Base-by-base conservation (phyloP, 2,329 filamentous ascomycete species). In the Trichophyton benhamiae region DNA sequence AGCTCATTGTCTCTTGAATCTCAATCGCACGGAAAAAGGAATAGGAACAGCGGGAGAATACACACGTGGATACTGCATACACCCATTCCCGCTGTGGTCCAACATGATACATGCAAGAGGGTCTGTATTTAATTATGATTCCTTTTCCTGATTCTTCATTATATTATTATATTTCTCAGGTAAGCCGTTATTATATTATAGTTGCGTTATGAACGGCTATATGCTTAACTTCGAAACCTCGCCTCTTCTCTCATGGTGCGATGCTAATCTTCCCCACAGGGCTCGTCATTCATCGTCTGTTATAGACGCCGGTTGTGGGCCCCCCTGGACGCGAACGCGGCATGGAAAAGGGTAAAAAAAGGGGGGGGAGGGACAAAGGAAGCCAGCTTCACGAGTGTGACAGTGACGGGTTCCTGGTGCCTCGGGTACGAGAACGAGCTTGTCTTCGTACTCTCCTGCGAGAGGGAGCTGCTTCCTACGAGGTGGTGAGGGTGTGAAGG, bases 21-120 rank as follows among this genome's bases (percentile, higher is more conserved):
- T 27, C 46, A 13, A 49, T 49, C 46, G 13, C n/a, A 27, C 25
- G 11, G 11, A 36, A 36, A 36, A 36, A 36, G 8, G 2, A 36
- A 36, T 3, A 9, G 33, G 11, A 36, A 9, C 33, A 11, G 8
- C 3, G 33, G 8, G 33, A 36, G 33, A 36, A 58, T 42, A 1
- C 27, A 58, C 55, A 58, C 55, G 55, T 58, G 55, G 55, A 44
- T 27, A n/a, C 41, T 58, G 36, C 55, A 58, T 58, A 42, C 42
- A 58, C 33, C 15, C 55, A 27, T 58, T 58, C 55, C 55, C 33
- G 36, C 22, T 42, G n/a, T 27, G 36, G 22, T 58, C 33, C 17
- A 25, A 25, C 55, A 36, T 49, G 49, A 33, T 55, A 33, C 20
- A 36, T 36, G 11, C 25, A 52, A 27, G 48, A 52, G 48, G 22